These are phyloP conservation scores for Tricholoma terreum DNA, from an alignment of 768 basidiomycete genomes.

Conservation along the genomic window DNA sequence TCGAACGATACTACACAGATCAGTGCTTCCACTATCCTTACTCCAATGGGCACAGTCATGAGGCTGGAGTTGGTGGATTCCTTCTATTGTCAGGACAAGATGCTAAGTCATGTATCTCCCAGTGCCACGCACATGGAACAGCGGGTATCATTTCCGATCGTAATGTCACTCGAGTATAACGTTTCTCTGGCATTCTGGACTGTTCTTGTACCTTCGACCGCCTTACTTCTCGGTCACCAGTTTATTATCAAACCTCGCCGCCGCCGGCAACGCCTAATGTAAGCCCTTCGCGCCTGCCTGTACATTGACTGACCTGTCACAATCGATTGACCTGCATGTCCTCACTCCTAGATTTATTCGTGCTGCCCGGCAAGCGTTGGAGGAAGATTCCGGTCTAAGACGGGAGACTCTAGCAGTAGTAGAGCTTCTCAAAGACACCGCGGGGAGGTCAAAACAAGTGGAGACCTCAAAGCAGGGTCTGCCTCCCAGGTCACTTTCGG, in stretches of 20 bases:
- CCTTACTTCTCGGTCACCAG: conserved; percentile 51
- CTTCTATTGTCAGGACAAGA: conserved; percentile 6
- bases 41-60: conserved; percentile 46
- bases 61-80: conserved; percentile 50
- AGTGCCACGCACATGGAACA: conserved; percentile 60
- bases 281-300: conserved; percentile 19
- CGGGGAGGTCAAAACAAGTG: conserved; percentile 55
- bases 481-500: conserved; percentile 7
- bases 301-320: background rate
- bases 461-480: conserved; percentile 70
- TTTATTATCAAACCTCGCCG: conserved; percentile 55
- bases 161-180: conserved; percentile 50
- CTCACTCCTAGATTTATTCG: conserved; percentile 55
- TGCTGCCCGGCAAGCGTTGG: conserved; percentile 58
- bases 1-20: conserved; percentile 40
- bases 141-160: conserved; percentile 53
- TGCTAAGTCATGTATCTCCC: conserved; percentile 10
- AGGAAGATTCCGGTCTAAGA: conserved; percentile 60
- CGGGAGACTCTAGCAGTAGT: conserved; percentile 63
- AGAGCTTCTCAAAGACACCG: conserved; percentile 63
- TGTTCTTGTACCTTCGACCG: conserved; percentile 53
- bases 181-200: conserved; percentile 47
- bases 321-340: background rate
- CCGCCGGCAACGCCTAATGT: conserved; percentile 52
- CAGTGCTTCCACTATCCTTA: conserved; percentile 42